phyloP scores from a whole-genome alignment of 768 basidiomycete genomes.

The Trametopsis cervina region DNA sequence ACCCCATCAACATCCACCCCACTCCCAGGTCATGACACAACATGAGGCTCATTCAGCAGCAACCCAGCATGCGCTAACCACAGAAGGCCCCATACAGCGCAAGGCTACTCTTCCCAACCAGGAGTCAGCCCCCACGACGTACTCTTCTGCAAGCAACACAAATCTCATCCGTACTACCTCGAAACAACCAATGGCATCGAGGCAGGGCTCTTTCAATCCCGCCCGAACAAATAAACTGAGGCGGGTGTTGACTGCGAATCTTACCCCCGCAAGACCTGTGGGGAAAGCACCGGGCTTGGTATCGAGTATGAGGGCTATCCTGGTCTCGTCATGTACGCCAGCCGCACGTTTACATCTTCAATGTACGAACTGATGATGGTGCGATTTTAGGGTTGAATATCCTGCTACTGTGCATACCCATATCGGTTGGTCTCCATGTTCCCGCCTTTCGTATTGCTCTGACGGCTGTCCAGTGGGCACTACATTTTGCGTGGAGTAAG shows the following conservation, averaged over 20 bases:
- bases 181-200: not conserved
- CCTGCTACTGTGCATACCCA: slow-evolving; percentile 63
- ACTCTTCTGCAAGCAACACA: not conserved
- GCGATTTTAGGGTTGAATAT: slow-evolving; percentile 62
- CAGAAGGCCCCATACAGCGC: not conserved
- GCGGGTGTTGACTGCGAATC: not conserved
- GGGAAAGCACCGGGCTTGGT: slow-evolving; percentile 38
- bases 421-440: slow-evolving; percentile 41
- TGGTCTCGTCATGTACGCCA: slow-evolving; percentile 57
- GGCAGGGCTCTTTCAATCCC: not conserved
- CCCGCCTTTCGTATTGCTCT: not conserved
- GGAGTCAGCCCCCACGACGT: too few relatives aligned
- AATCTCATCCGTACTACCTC: not conserved
- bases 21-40: not conserved
- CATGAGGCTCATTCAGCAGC: not conserved
- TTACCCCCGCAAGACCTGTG: slow-evolving; percentile 21
- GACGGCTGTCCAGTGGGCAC: slow-evolving; percentile 54
- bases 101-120: too few relatives aligned
- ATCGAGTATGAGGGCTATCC: slow-evolving; percentile 45
- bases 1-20: not conserved
- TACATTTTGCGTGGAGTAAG: slow-evolving; percentile 50
- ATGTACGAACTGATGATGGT: too few relatives aligned
- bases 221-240: not conserved
- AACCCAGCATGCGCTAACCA: not conserved
- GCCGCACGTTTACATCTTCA: slow-evolving; percentile 17